phyloP scores from a whole-genome alignment of 140 eudicot genomes.

The Oenanthe javanica region DNA sequence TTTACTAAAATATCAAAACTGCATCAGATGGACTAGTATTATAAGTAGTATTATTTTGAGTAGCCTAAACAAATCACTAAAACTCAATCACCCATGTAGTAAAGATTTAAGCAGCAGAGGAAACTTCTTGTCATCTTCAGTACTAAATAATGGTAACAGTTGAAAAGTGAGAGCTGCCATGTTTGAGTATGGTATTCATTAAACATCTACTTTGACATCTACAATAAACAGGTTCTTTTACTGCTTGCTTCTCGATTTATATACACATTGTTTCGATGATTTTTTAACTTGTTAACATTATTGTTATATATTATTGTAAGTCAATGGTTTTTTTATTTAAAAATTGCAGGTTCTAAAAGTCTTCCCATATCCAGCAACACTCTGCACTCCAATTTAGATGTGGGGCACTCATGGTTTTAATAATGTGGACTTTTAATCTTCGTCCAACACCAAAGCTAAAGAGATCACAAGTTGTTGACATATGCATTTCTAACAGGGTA shows the following conservation, averaged over 20 bases:
- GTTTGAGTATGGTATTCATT: conserved; percentile 65
- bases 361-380: conserved; percentile 72
- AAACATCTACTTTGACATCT: conserved; percentile 85
- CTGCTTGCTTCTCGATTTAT: too few species aligned
- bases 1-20: background rate
- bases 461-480: conserved; percentile 52
- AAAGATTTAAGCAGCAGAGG: conserved; percentile 8
- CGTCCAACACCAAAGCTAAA: conserved; percentile 60
- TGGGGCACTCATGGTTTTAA: conserved; percentile 49
- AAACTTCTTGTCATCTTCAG: background rate
- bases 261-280: too few species aligned
- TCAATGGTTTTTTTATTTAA: too few species aligned
- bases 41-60: background rate
- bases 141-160: background rate
- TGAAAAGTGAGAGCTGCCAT: background rate
- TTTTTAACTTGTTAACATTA: background rate
- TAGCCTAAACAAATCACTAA: too few species aligned
- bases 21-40: background rate
- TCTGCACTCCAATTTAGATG: conserved; percentile 85
- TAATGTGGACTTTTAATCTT: conserved; percentile 71
- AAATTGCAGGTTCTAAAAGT: conserved; percentile 64
- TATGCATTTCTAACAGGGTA: background rate
- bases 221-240: conserved; percentile 73
- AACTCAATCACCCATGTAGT: too few species aligned
- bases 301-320: too few species aligned